A percentile compares a stretch with the other conserved stretches of the same genome.
phyloP scores from a whole-genome alignment of 2,329 filamentous ascomycete genomes.

The Ophiostoma perfectum region DNA sequence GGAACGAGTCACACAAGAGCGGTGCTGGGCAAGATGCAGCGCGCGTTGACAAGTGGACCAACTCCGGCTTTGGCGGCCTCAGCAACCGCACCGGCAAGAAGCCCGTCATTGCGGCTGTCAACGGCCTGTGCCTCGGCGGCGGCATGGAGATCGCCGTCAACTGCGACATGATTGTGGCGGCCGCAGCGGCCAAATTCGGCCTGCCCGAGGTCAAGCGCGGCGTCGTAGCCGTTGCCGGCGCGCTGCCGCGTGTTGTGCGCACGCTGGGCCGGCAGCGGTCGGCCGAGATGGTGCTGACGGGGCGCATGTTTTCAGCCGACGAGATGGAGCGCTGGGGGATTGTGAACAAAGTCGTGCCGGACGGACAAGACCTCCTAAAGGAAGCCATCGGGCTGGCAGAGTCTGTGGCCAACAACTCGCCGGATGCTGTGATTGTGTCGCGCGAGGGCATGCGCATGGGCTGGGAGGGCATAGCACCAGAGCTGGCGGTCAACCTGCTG shows the following conservation, averaged over 20 bases:
- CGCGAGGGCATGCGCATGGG: conserved; percentile 65
- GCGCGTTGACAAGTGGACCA: conserved; percentile 30
- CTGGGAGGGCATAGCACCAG: conserved; percentile 64
- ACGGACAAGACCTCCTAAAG: conserved; percentile 42
- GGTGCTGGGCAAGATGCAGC: conserved; percentile 28
- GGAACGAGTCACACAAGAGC: conserved; percentile 39
- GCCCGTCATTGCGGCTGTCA: conserved; percentile 70
- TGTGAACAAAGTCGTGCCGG: conserved; percentile 51
- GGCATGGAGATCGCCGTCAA: conserved; percentile 73
- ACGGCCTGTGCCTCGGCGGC: conserved; percentile 68
- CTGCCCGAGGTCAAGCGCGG: conserved; percentile 68
- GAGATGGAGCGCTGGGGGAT: conserved; percentile 62
- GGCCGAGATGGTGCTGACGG: conserved; percentile 64
- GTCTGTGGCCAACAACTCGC: conserved; percentile 60
- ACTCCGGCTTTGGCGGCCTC: conserved; percentile 59
- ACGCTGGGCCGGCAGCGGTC: conserved; percentile 64
- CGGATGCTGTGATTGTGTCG: conserved; percentile 70
- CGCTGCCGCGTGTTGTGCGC: conserved; percentile 59
- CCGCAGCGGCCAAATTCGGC: conserved; percentile 53
- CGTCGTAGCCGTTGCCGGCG: conserved; percentile 66
- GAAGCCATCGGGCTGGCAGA: conserved; percentile 58
- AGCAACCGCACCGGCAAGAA: conserved; percentile 64
- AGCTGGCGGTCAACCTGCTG: conserved; percentile 55
- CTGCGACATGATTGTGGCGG: conserved; percentile 65
- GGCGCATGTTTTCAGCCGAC: conserved; percentile 51